A percentile compares a stretch with the other conserved stretches of the same genome.
These are phyloP conservation scores for Corchorus capsularis DNA, from an alignment of 345 rosid species.

Conservation along the genomic window DNA sequence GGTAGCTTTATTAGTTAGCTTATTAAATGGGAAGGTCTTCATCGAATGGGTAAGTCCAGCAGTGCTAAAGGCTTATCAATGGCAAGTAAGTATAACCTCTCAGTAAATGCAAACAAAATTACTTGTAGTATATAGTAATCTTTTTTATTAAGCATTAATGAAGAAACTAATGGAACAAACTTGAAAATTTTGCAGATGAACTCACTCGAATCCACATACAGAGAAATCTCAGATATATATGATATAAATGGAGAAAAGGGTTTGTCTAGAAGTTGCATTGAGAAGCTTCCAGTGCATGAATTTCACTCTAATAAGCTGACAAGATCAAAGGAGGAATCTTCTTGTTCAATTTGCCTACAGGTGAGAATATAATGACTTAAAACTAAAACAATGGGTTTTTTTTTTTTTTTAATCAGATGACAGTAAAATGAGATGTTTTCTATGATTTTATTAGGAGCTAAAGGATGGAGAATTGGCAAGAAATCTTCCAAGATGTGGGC, in stretches of 20 bases:
- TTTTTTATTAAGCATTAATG: neutral
- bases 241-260: conserved; percentile 53
- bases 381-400: neutral
- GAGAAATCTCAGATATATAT: conserved; percentile 61
- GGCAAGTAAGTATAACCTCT: conserved; percentile 64
- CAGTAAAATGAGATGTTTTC: neutral
- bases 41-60: conserved; percentile 81
- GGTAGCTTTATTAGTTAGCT: conserved; percentile 61
- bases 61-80: conserved; percentile 82
- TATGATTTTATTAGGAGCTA: conserved; percentile 48
- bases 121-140: neutral
- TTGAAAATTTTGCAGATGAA: conserved; percentile 43
- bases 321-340: conserved; percentile 18
- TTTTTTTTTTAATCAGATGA: no score
- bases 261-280: conserved; percentile 39
- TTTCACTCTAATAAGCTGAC: conserved; percentile 25
- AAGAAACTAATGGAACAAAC: neutral
- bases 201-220: conserved; percentile 46
- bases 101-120: neutral
- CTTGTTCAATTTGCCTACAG: conserved; percentile 79
- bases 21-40: conserved; percentile 72
- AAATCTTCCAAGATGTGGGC: conserved; percentile 63
- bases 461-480: conserved; percentile 58
- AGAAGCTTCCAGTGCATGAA: conserved; percentile 43
- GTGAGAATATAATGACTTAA: conserved; percentile 28